Evolutionary conservation across 2,329 filamentous ascomycete species (phyloP).

Genomic region (Coleophoma eucalyptorum): DNA sequence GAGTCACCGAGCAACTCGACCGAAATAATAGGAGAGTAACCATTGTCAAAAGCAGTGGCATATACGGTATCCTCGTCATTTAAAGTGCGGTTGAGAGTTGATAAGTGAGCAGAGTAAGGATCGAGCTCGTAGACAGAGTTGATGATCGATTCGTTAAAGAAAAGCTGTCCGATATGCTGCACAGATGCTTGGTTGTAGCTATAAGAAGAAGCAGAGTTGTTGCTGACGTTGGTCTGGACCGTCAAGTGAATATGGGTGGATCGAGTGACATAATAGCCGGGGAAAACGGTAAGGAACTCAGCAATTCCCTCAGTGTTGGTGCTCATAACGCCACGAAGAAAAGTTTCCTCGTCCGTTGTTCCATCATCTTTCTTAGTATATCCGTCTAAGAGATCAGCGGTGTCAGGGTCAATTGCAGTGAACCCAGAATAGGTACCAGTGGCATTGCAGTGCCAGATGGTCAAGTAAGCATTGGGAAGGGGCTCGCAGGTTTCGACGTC

Average conservation of each 20-base stretch:
- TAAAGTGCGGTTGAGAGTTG: conserved; percentile 1
- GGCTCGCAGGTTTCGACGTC: conserved; percentile 37
- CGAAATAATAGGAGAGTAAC: conserved; percentile 1
- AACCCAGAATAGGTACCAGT: conserved; percentile 29
- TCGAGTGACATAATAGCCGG: conserved; percentile 5
- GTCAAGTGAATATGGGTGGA: conserved; percentile 6
- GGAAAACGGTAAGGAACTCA: conserved; percentile 8
- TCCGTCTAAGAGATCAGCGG: background rate
- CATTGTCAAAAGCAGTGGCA: background rate
- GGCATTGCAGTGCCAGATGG: conserved; percentile 28
- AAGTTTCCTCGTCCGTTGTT: conserved; percentile 5
- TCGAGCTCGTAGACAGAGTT: conserved; percentile 1
- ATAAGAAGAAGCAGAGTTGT: background rate
- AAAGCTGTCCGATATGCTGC: conserved; percentile 6
- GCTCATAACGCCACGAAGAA: conserved; percentile 4
- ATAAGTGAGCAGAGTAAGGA: conserved; percentile 1
- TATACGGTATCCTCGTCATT: conserved; percentile 1
- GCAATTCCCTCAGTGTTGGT: conserved; percentile 5
- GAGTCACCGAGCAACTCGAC: conserved; percentile 25
- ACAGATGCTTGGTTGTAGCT: background rate
- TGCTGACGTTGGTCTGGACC: conserved; percentile 5
- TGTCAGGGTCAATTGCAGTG: conserved; percentile 5
- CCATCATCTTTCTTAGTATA: conserved; percentile 3
- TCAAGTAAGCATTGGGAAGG: conserved; percentile 22
- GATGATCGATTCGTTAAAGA: conserved; percentile 5